Evolutionary conservation across 208 protist species (phyloP), one percentile per base, ranked within the genome.

Genomic region (Acanthamoeba healyi): DNA sequence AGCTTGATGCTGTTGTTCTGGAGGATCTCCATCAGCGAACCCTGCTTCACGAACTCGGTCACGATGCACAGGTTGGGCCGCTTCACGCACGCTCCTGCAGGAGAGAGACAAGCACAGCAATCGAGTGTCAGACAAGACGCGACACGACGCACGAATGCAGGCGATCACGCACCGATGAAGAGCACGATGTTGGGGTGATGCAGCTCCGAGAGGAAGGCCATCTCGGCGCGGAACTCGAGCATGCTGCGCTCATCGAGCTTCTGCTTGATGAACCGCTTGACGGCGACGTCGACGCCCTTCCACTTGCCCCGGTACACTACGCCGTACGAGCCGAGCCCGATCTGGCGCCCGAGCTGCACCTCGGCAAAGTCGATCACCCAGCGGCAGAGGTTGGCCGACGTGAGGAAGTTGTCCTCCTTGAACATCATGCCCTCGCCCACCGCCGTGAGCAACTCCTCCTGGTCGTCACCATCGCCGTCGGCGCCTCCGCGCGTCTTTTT

Each of bases 181-280:
- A 92, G 86, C 29, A 92, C 86, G 44, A 92, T 92, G 86, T 92
- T 92, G 51, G 86, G 86, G 58, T 92, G 86, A 26, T 92, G 86
- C 7, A 92, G 86, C 26, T 92, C 86, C 24, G 56, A 74, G 26
- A 92, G 38, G 86, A 92, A 92, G 44, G 86, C 86, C 86, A 92
- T 92, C 44, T 92, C 86, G 29, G 86, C 86, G 6, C 86, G 29
- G 61, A 92, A 92, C 86, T 92, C 86, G n/a, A 92, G 44, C 86
- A 92, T 65, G 34, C 86, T 34, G 22, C 58, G 34, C 38, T 92
- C 86, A 3, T 63, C 49, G 61, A 92, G 86, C 40, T 92, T 92
- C 86, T 92, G 86, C 38, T 92, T 92, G 86, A 92, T 92, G 86
- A 92, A 92, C 15, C 58, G 49, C 40, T 92, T 92, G 12, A 92